phyloP scores from a whole-genome alignment of 2,329 filamentous ascomycete species.

The Ophiosphaerella narmari region DNA sequence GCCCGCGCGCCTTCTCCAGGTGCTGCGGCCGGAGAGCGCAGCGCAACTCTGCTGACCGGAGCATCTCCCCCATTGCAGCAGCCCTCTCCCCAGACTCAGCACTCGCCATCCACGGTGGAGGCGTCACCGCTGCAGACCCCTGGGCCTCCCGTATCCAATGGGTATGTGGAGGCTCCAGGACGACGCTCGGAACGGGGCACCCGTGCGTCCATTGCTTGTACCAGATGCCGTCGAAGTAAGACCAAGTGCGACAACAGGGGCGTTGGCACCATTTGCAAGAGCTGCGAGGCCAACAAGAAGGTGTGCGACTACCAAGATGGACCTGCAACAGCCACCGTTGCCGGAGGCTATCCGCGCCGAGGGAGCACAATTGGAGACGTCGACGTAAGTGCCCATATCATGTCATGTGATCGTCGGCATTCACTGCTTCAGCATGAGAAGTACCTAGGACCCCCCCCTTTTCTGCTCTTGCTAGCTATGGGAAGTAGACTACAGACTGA shows the following conservation, averaged over 20 bases:
- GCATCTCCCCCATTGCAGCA: constrained; percentile 24
- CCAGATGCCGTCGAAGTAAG: constrained; percentile 76
- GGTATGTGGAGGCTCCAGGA: constrained; percentile 22
- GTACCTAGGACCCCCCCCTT: background rate
- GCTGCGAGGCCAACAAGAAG: constrained; percentile 72
- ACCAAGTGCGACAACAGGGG: constrained; percentile 86
- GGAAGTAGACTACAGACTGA: background rate
- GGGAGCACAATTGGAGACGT: constrained; percentile 28
- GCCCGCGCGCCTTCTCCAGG: constrained; percentile 26
- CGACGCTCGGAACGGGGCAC: constrained; percentile 51
- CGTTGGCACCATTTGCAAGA: constrained; percentile 71
- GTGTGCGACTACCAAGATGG: constrained; percentile 70
- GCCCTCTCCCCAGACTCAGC: constrained; percentile 25
- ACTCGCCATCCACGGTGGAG: constrained; percentile 35
- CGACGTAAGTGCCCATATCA: constrained; percentile 23
- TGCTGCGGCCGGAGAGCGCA: constrained; percentile 24
- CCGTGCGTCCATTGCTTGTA: constrained; percentile 80
- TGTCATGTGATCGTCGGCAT: background rate
- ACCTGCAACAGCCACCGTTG: constrained; percentile 47
- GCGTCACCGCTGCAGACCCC: constrained; percentile 35
- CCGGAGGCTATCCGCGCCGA: constrained; percentile 48
- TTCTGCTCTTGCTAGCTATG: background rate
- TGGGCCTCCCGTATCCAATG: constrained; percentile 25
- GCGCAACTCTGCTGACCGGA: constrained; percentile 28
- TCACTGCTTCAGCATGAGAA: background rate